phyloP scores from a whole-genome alignment of 768 basidiomycete genomes.

The Serendipita sp. region DNA sequence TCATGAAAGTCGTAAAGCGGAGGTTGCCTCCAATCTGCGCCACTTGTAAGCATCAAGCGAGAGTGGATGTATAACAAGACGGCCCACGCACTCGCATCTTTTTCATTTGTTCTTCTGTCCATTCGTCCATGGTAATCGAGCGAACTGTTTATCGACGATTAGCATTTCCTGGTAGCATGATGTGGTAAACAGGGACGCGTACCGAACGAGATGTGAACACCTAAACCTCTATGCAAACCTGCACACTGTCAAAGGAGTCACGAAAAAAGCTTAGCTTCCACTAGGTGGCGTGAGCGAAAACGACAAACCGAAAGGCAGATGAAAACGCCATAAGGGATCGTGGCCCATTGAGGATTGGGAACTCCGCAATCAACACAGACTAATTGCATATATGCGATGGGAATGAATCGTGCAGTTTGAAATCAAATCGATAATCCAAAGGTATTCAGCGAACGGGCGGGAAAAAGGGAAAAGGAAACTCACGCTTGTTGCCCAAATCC shows the following conservation, averaged over 20 bases:
- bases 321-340: constrained; percentile 43
- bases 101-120: constrained; percentile 75
- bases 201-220: constrained; percentile 71
- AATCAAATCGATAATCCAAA: too few relatives aligned
- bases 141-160: constrained; percentile 31
- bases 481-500: constrained; percentile 51
- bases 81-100: constrained; percentile 73
- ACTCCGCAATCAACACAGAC: constrained; percentile 68
- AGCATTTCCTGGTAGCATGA: background rate
- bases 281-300: background rate
- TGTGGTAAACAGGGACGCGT: background rate
- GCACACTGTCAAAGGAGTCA: constrained; percentile 24
- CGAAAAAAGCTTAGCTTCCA: background rate
- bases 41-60: background rate
- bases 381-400: constrained; percentile 8
- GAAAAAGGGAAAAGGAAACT: constrained; percentile 5
- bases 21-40: constrained; percentile 73
- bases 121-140: constrained; percentile 92
- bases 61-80: background rate
- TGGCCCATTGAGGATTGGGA: constrained; percentile 90
- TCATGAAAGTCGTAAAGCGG: constrained; percentile 64
- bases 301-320: constrained; percentile 61
- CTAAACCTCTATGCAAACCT: constrained; percentile 73
- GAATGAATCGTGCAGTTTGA: background rate
- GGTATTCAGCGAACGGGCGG: too few relatives aligned